phyloP scores from a whole-genome alignment of 1,284 basidiomycete genomes.

The Anthracocystis setariae region DNA sequence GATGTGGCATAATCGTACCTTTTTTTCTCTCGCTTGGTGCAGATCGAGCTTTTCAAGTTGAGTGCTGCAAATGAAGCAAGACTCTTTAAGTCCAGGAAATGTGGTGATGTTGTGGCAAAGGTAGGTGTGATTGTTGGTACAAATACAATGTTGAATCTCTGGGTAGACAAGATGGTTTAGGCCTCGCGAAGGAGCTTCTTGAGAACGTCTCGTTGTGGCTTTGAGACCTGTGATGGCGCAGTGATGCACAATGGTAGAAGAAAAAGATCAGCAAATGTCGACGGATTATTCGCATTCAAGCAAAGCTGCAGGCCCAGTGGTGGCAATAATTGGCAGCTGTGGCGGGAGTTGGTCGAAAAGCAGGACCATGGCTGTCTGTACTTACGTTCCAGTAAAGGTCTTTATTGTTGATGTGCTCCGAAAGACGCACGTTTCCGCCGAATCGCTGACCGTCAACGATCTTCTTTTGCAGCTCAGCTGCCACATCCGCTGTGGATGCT shows the following conservation, averaged over 20 bases:
- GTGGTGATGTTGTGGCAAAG: neutral
- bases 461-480: slow-evolving; percentile 34
- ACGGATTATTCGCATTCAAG: no score
- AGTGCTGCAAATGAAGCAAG: no score
- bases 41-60: no score
- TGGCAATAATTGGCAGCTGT: no score
- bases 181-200: slow-evolving; percentile 43
- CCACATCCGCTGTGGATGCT: slow-evolving; percentile 20
- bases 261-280: no score
- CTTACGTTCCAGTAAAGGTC: slow-evolving; percentile 57
- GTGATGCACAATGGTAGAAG: no score
- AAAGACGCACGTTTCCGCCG: slow-evolving; percentile 46
- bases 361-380: neutral
- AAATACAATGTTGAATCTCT: slow-evolving; percentile 24
- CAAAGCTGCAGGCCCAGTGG: no score
- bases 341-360: no score
- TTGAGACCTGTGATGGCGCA: slow-evolving; percentile 31
- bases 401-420: slow-evolving; percentile 39
- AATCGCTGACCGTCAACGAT: slow-evolving; percentile 18
- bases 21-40: no score
- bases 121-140: slow-evolving; percentile 20
- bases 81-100: neutral
- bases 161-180: slow-evolving; percentile 1
- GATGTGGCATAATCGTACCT: no score
- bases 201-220: slow-evolving; percentile 41